Percentiles rank a stretch among this genome's conserved stretches.
These are phyloP conservation scores for Gamarada debralockiae DNA, from an alignment of 495 filamentous ascomycete genomes.

Conservation along the genomic window DNA sequence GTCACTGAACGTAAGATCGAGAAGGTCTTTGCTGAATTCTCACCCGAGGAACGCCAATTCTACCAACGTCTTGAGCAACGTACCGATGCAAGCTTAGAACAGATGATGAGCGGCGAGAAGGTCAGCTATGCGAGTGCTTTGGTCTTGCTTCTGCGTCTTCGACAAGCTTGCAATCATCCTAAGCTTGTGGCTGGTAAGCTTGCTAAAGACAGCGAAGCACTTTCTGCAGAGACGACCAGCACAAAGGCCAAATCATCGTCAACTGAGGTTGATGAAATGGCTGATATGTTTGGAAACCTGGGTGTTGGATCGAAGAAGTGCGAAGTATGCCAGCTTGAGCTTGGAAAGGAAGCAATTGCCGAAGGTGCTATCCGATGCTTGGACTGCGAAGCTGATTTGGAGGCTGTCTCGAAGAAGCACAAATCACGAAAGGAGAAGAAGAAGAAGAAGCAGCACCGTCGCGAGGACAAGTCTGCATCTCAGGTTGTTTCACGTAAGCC, in stretches of 20 bases:
- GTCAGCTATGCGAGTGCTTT: constrained; percentile 80
- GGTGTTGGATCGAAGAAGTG: constrained; percentile 80
- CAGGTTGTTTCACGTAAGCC: constrained; percentile 17
- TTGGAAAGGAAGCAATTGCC: constrained; percentile 54
- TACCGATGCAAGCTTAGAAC: constrained; percentile 78
- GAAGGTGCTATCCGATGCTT: constrained; percentile 61
- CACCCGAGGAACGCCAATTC: constrained; percentile 73
- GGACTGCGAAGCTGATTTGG: constrained; percentile 68
- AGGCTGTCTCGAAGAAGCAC: constrained; percentile 28
- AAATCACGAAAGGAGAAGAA: constrained; percentile 25
- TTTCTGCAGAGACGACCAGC: constrained; percentile 55
- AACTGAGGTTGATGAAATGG: constrained; percentile 68
- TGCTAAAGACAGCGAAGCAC: constrained; percentile 80
- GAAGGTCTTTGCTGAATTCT: constrained; percentile 74
- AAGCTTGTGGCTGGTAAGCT: constrained; percentile 79
- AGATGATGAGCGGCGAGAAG: constrained; percentile 76
- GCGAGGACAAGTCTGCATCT: constrained; percentile 29
- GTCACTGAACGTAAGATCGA: constrained; percentile 86
- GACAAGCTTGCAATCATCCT: constrained; percentile 93
- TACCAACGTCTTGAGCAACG: constrained; percentile 80
- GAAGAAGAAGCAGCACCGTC: constrained; percentile 26
- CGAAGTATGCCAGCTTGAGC: constrained; percentile 76
- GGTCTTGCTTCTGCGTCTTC: constrained; percentile 78
- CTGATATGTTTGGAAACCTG: constrained; percentile 79
- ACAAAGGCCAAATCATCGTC: constrained; percentile 49